Percentiles rank a stretch among this genome's conserved stretches.
phyloP scores from a whole-genome alignment of 805 yeast genomes.

The Candida pseudofarinosa region DNA sequence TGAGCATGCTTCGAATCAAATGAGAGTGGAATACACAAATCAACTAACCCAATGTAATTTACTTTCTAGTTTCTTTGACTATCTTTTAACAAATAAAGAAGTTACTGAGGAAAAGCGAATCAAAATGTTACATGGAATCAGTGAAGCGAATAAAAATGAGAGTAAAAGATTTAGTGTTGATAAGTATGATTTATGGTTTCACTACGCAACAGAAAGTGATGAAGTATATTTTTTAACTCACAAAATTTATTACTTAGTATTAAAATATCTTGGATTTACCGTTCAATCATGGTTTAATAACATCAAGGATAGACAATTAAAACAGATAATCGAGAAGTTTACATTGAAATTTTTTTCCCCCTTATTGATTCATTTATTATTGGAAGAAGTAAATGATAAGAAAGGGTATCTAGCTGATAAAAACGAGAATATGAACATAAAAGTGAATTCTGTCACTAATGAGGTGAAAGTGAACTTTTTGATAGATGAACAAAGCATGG shows the following conservation, averaged over 20 bases:
- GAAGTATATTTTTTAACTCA: background rate
- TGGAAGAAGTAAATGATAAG: conserved; percentile 46
- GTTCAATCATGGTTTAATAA: conserved; percentile 68
- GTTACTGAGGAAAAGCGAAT: conserved; percentile 20
- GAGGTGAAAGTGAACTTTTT: conserved; percentile 71
- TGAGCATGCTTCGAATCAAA: conserved; percentile 57
- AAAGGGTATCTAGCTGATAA: conserved; percentile 26
- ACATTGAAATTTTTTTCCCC: conserved; percentile 64
- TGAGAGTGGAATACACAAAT: conserved; percentile 56
- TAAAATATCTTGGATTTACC: conserved; percentile 51
- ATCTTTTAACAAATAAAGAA: conserved; percentile 53
- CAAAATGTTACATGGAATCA: conserved; percentile 6
- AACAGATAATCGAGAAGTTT: conserved; percentile 57
- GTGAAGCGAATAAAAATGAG: conserved; percentile 2
- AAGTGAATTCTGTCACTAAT: conserved; percentile 53
- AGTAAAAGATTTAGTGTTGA: conserved; percentile 1
- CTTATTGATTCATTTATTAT: conserved; percentile 51
- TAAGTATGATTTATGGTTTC: background rate
- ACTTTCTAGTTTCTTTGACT: conserved; percentile 49
- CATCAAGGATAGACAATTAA: conserved; percentile 63
- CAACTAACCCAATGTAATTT: conserved; percentile 47
- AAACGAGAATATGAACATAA: conserved; percentile 52
- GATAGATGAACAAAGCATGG: conserved; percentile 86
- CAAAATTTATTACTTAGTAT: conserved; percentile 30
- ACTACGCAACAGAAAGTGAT: background rate